These are phyloP conservation scores for Jacaranda copaia DNA, from an alignment of 257 asterid genomes.

Conservation along the genomic window DNA sequence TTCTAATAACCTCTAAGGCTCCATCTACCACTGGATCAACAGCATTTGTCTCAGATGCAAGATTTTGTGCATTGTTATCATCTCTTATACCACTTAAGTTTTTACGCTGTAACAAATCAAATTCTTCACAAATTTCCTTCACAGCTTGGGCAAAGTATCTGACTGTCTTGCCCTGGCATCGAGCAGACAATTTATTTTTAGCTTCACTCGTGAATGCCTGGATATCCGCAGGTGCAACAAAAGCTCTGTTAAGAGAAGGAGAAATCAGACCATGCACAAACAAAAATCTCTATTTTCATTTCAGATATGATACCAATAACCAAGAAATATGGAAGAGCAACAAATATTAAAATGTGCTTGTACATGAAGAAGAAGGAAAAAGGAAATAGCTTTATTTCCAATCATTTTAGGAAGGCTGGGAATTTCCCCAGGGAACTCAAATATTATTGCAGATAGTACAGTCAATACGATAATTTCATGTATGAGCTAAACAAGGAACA, in stretches of 20 bases:
- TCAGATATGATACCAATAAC: slow-evolving; percentile 16
- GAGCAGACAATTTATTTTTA: slow-evolving; percentile 68
- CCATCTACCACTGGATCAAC: slow-evolving; percentile 50
- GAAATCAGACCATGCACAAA: slow-evolving; percentile 26
- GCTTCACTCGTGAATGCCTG: slow-evolving; percentile 76
- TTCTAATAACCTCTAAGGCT: slow-evolving; percentile 45
- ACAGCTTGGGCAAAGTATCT: slow-evolving; percentile 77
- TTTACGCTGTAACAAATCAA: slow-evolving; percentile 62
- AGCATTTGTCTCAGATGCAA: slow-evolving; percentile 51
- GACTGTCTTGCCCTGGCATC: slow-evolving; percentile 70
- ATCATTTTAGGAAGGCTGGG: not conserved
- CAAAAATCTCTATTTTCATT: slow-evolving; percentile 23
- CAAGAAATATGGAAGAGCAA: not conserved
- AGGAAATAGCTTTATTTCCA: not conserved
- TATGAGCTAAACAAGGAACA: slow-evolving; percentile 24
- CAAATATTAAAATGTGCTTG: slow-evolving; percentile 2
- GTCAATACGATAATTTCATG: slow-evolving; percentile 9
- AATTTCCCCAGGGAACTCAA: slow-evolving; percentile 1
- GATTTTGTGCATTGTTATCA: slow-evolving; percentile 51
- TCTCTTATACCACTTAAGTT: slow-evolving; percentile 51
- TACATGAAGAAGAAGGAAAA: slow-evolving; percentile 26
- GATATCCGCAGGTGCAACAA: slow-evolving; percentile 90
- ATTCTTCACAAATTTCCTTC: slow-evolving; percentile 81
- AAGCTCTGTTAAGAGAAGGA: slow-evolving; percentile 70
- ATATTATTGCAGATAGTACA: not conserved